phyloP scores from a whole-genome alignment of 179 eudicot genomes.

The Silene noctiflora region DNA sequence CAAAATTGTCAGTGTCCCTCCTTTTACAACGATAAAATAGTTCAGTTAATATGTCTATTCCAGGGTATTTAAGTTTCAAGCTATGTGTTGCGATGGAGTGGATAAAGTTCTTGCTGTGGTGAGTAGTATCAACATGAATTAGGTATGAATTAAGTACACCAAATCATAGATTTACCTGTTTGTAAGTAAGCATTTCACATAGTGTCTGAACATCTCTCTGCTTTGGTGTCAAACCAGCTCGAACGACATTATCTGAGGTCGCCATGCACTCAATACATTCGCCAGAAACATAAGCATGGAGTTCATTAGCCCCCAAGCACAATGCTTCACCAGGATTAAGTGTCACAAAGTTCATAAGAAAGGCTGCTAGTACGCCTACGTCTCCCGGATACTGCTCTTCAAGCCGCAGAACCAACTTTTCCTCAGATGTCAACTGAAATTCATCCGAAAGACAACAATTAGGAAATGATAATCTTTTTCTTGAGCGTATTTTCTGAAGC shows the following conservation, averaged over 20 bases:
- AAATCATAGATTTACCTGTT: conserved; percentile 47
- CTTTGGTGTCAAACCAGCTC: conserved; percentile 96
- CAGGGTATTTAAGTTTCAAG: not conserved
- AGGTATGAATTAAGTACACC: not conserved
- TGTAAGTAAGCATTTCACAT: conserved; percentile 92
- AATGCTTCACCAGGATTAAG: conserved; percentile 85
- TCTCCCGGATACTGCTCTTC: conserved; percentile 79
- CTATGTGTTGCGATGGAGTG: not conserved
- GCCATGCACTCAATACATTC: conserved; percentile 97
- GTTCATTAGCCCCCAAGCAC: conserved; percentile 88
- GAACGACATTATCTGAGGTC: conserved; percentile 90
- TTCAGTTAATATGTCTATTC: too few species aligned
- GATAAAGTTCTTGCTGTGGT: not conserved
- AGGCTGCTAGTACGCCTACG: conserved; percentile 75
- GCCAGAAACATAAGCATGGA: conserved; percentile 82
- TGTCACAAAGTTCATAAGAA: conserved; percentile 74
- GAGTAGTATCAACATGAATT: not conserved
- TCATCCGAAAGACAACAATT: not conserved
- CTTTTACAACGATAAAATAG: too few species aligned
- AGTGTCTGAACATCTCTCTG: conserved; percentile 64
- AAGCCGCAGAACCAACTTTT: conserved; percentile 64
- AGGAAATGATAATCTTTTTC: not conserved
- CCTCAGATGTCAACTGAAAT: conserved; percentile 59
- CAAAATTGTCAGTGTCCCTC: too few species aligned
- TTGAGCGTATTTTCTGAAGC: too few species aligned